Percentiles rank a stretch among this genome's conserved stretches.
Evolutionary conservation across 1,284 basidiomycete species (phyloP).

Genomic region (Boletus albobrunnescens): DNA sequence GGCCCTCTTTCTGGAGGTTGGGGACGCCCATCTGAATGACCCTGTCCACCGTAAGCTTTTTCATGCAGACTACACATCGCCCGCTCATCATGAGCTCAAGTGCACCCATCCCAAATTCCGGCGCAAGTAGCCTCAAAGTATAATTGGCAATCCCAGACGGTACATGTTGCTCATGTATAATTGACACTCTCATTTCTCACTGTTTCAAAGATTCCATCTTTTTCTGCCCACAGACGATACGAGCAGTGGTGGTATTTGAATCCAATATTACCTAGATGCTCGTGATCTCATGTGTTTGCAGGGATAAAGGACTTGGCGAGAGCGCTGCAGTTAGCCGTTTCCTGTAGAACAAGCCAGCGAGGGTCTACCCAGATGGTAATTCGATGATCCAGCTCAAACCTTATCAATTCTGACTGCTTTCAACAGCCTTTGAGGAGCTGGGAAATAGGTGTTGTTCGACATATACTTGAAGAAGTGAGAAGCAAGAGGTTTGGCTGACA

Average conservation of each 20-base stretch:
- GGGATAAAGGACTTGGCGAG: slow-evolving; percentile 1
- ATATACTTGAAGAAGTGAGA: slow-evolving; percentile 5
- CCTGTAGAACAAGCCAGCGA: slow-evolving; percentile 4
- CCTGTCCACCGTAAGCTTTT: neutral
- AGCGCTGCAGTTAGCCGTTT: neutral
- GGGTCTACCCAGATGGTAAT: neutral
- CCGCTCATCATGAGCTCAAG: neutral
- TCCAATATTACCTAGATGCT: neutral
- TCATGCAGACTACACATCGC: neutral
- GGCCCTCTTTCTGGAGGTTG: slow-evolving; percentile 2
- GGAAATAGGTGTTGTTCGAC: slow-evolving; percentile 2
- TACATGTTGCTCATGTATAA: neutral
- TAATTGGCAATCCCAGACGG: slow-evolving; percentile 3
- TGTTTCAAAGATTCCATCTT: neutral
- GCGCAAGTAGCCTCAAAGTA: neutral
- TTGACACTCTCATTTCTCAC: neutral
- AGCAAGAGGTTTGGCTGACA: slow-evolving; percentile 2
- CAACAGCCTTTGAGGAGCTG: slow-evolving; percentile 1
- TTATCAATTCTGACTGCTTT: neutral
- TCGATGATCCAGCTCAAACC: neutral
- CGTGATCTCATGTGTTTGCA: neutral
- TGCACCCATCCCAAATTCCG: neutral
- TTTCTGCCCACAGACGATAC: neutral
- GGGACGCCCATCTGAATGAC: neutral
- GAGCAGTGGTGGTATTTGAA: neutral